Percentiles rank a stretch among this genome's conserved stretches.
These are phyloP conservation scores for Cryptococcus sp. DNA, from an alignment of 1,284 basidiomycete species.

Conservation along the genomic window DNA sequence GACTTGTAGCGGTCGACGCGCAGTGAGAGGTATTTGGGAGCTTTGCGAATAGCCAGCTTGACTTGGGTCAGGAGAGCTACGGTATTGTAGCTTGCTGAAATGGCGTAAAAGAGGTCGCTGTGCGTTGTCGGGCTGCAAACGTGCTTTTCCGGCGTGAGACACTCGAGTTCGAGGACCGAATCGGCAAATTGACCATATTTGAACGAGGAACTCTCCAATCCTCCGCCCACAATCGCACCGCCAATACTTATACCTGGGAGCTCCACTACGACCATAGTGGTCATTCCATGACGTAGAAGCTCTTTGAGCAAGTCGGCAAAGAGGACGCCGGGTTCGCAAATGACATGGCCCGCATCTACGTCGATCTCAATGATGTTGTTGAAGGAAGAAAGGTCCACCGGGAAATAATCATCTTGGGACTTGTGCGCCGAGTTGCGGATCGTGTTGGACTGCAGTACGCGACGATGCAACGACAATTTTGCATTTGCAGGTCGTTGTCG, in stretches of 20 bases:
- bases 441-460: constrained; percentile 16
- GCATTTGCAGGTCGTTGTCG: constrained; percentile 5
- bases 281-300: constrained; percentile 10
- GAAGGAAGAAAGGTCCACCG: constrained; percentile 19
- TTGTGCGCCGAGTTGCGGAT: constrained; percentile 20
- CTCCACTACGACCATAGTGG: constrained; percentile 14
- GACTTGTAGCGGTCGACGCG: neutral
- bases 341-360: constrained; percentile 4
- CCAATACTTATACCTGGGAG: constrained; percentile 19
- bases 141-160: constrained; percentile 10
- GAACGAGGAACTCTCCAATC: constrained; percentile 12
- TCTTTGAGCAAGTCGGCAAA: constrained; percentile 12
- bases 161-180: constrained; percentile 19
- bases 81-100: constrained; percentile 24
- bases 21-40: constrained; percentile 10
- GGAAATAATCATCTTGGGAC: constrained; percentile 1
- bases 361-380: constrained; percentile 14
- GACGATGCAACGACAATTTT: constrained; percentile 18
- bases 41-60: constrained; percentile 9
- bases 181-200: constrained; percentile 18
- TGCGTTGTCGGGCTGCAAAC: constrained; percentile 5
- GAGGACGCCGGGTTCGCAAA: constrained; percentile 13
- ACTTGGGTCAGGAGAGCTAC: constrained; percentile 15
- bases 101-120: constrained; percentile 21
- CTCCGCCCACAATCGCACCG: constrained; percentile 18